Percentiles rank a stretch among this genome's conserved stretches.
These are phyloP conservation scores for Cucurbita ficifolia DNA, from an alignment of 306 rosid genomes.

Conservation along the genomic window DNA sequence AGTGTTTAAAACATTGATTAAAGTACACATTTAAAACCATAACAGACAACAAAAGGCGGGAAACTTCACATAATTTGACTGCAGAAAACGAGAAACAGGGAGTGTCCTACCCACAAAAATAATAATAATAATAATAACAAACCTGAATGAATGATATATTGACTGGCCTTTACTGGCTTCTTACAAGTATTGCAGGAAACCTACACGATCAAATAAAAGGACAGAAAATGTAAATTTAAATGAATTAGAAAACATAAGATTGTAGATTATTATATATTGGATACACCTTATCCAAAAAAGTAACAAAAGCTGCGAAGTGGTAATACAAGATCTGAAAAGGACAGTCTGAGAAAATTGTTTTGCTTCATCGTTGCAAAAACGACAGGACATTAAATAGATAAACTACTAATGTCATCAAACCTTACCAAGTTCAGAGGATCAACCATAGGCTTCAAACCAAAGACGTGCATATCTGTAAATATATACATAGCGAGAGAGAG, in stretches of 20 bases:
- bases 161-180: slow-evolving; percentile 78
- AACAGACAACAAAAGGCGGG: background rate
- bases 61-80: background rate
- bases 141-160: slow-evolving; percentile 84
- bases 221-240: background rate
- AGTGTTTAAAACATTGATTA: no score
- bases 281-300: background rate
- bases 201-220: slow-evolving; percentile 35
- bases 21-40: background rate
- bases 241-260: background rate
- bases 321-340: background rate
- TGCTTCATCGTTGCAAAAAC: background rate
- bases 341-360: background rate
- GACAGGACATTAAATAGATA: background rate
- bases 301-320: background rate
- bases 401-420: slow-evolving; percentile 1
- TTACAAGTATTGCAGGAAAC: slow-evolving; percentile 89
- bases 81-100: background rate
- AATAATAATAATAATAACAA: background rate
- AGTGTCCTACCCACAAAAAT: background rate
- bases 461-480: slow-evolving; percentile 46
- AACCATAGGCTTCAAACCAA: slow-evolving; percentile 47
- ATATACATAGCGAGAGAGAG: background rate
- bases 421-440: slow-evolving; percentile 84
- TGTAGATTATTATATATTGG: background rate